These are phyloP conservation scores for Calonectria hongkongensis DNA, from an alignment of 2,329 filamentous ascomycete species.

Conservation along the genomic window DNA sequence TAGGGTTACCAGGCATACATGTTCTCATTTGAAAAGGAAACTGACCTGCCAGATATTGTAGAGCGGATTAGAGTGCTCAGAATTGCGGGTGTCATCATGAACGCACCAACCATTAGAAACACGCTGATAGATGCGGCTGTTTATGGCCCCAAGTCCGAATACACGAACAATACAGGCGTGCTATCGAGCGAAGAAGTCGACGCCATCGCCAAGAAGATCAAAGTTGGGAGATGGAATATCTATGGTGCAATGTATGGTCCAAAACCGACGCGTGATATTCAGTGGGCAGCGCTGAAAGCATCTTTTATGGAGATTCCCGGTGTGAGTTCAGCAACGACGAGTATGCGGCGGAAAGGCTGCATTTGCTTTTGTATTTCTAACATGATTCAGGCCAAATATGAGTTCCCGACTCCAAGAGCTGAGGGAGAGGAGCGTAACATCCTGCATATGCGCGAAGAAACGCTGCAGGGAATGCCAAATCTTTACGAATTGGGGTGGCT, in stretches of 20 bases:
- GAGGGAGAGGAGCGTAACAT: background rate
- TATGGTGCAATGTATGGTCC: conserved; percentile 21
- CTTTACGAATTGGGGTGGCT: conserved; percentile 10
- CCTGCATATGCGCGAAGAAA: conserved; percentile 6
- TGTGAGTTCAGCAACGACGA: background rate
- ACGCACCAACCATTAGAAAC: conserved; percentile 33
- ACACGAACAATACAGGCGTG: conserved; percentile 7
- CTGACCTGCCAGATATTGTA: conserved; percentile 29
- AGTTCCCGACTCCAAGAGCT: background rate
- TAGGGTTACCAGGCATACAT: conserved; percentile 39
- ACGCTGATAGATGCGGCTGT: conserved; percentile 37
- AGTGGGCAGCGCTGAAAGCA: conserved; percentile 5
- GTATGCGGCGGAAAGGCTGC: background rate
- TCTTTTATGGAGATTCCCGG: conserved; percentile 12
- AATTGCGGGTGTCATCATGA: conserved; percentile 31
- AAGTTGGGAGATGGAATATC: conserved; percentile 20
- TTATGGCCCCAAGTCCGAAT: conserved; percentile 24
- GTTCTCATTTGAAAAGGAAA: conserved; percentile 30
- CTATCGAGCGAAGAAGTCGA: conserved; percentile 21
- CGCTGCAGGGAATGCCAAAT: background rate
- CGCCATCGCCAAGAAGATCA: conserved; percentile 35
- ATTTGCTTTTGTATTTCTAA: background rate
- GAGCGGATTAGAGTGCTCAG: conserved; percentile 30
- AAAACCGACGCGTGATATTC: conserved; percentile 3
- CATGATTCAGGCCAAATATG: conserved; percentile 1